phyloP scores from a whole-genome alignment of 139 green algal species.

The Dunaliella sp. region DNA sequence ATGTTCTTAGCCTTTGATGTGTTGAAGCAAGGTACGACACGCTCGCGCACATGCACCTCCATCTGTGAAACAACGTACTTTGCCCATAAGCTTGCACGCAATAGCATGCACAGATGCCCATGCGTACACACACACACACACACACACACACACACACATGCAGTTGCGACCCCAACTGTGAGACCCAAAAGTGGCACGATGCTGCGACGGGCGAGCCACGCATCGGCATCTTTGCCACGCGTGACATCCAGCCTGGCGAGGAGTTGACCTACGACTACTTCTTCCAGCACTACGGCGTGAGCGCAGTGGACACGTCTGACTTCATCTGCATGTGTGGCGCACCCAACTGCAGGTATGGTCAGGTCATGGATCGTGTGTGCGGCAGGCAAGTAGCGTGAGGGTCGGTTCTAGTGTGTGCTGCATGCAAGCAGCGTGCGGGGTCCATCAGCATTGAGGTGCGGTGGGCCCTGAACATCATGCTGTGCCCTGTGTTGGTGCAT shows the following conservation, averaged over 20 bases:
- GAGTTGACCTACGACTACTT: slow-evolving; percentile 92
- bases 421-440: no score
- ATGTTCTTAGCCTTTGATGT: no score
- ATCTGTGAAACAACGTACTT: no score
- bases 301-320: slow-evolving; percentile 11
- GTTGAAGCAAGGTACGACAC: no score
- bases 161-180: slow-evolving; percentile 86
- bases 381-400: no score
- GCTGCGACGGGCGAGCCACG: slow-evolving; percentile 38
- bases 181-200: slow-evolving; percentile 84
- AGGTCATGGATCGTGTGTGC: no score
- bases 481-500: no score
- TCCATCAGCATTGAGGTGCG: no score
- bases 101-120: not conserved
- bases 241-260: slow-evolving; percentile 59
- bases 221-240: slow-evolving; percentile 79
- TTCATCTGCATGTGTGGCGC: slow-evolving; percentile 67
- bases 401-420: no score
- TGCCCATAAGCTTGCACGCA: not conserved
- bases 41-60: no score
- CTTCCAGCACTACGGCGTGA: slow-evolving; percentile 62
- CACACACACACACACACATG: not conserved
- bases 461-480: no score
- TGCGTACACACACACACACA: not conserved
- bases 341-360: slow-evolving; percentile 59